Conservation (phyloP, 108 stramenopile genomes). For the Cyclotella kingstonii region DNA sequence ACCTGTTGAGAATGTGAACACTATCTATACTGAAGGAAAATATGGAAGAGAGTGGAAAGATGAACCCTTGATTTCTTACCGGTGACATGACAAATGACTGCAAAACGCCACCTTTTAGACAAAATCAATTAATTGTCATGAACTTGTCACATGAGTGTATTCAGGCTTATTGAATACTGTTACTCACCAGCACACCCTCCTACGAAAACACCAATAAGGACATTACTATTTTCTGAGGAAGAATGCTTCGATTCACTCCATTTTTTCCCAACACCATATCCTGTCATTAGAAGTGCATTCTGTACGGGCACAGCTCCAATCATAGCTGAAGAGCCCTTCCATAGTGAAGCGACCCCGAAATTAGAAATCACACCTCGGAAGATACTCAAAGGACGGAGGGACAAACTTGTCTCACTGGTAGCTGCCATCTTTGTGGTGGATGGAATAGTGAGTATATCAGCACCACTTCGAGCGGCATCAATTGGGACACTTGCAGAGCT, state of each 20-base stretch:
- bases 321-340: constrained; percentile 79
- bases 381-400: constrained; percentile 10
- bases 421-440: not conserved
- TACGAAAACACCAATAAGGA: constrained; percentile 62
- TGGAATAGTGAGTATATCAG: not conserved
- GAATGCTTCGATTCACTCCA: constrained; percentile 36
- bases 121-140: no score
- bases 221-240: constrained; percentile 3
- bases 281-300: constrained; percentile 83
- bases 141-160: no score
- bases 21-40: not conserved
- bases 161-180: no score
- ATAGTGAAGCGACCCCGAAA: constrained; percentile 53
- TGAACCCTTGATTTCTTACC: constrained; percentile 21
- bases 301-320: constrained; percentile 81
- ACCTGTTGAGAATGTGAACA: constrained; percentile 19
- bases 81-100: constrained; percentile 87
- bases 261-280: constrained; percentile 77
- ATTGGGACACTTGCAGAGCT: not conserved
- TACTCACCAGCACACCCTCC: constrained; percentile 63
- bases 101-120: constrained; percentile 50
- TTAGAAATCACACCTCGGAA: constrained; percentile 38
- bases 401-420: not conserved
- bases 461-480: not conserved
- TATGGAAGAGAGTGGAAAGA: no score